Evolutionary conservation across 2,329 filamentous ascomycete species (phyloP).

Genomic region (Xylariaceae sp.): DNA sequence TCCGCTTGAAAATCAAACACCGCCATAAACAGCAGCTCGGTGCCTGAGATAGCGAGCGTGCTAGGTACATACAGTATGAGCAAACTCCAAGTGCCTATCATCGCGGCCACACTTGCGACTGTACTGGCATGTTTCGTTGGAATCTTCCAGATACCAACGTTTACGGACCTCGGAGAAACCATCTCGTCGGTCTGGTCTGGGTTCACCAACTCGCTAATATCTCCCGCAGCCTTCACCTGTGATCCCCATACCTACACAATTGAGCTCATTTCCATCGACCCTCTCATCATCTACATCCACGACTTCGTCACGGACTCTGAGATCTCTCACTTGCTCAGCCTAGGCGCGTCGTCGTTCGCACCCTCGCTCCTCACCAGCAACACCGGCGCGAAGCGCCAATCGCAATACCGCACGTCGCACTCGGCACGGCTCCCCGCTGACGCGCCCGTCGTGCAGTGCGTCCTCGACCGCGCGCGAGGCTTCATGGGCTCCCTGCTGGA

Average conservation of each 20-base stretch:
- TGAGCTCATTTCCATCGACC: conserved; percentile 32
- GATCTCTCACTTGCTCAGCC: conserved; percentile 24
- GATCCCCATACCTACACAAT: conserved; percentile 31
- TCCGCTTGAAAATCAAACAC: too few relatives aligned
- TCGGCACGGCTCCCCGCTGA: conserved; percentile 33
- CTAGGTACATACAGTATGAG: too few relatives aligned
- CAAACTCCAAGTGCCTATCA: too few relatives aligned
- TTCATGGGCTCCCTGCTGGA: conserved; percentile 34
- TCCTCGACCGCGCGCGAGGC: conserved; percentile 30
- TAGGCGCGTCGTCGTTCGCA: conserved; percentile 27
- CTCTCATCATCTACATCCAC: conserved; percentile 36
- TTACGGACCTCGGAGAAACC: too few relatives aligned
- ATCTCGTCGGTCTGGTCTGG: too few relatives aligned
- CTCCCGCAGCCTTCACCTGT: too few relatives aligned
- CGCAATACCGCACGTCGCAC: conserved; percentile 32
- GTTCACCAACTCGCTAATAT: too few relatives aligned
- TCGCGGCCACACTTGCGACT: too few relatives aligned
- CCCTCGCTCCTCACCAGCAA: conserved; percentile 18
- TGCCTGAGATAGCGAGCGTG: too few relatives aligned
- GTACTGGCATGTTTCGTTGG: too few relatives aligned
- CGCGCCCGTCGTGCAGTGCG: conserved; percentile 32
- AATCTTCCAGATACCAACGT: too few relatives aligned
- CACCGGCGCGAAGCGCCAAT: conserved; percentile 5
- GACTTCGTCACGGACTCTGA: conserved; percentile 28
- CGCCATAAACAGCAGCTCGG: too few relatives aligned